Base-by-base conservation (phyloP, 495 filamentous ascomycete species). In the Parathielavia hyrcaniae region DNA sequence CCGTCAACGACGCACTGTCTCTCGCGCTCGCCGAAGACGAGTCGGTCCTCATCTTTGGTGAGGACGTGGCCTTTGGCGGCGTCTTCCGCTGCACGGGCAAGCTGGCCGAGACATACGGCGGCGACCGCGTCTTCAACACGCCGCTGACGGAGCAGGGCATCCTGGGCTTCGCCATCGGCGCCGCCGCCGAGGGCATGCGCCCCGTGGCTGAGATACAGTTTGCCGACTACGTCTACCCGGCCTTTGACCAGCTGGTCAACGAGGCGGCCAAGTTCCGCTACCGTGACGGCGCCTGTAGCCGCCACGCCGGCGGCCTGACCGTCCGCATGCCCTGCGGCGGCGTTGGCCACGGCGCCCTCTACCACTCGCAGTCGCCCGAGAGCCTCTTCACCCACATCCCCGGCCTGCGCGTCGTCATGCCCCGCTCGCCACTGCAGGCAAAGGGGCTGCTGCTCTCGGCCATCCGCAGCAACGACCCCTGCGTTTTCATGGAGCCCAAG, bases 131-230 rank as follows among this genome's bases (percentile, higher is more conserved):
- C 32, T 98, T 98, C 78, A 98, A 98, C 70, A 97, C 95, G 20
- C 95, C 93, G 2, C 73, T 98, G 63, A 86, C 85, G 13, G 93
- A 98, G 64, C 93, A 97, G 71, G 93, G 93, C 1, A 95, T 98
- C 63, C 81, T 92, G 51, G 93, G 93, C 0, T 97, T 97, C 65
- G 95, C 86, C 12, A 89, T 96, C 65, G 93, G 93, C 2, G 82
- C 84, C 17, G 92, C 92, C 0, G 86, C 89, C 19, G 86, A 96
- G 73, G 93, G 93, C 7, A 90, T 96, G 87, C 88, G 86, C 51
- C 88, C 93, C 0, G 83, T 98, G 17, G 92, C 95, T 1, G 93
- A 98, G 74, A 93, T 98, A 52, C 93, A 98, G 72, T 98, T 98
- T 66, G 95, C 93, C 38, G 93, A 98, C 72, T 98, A 98, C 70